These are phyloP conservation scores for Trichoderma cornu-damae DNA, from an alignment of 2,329 filamentous ascomycete genomes.

Conservation along the genomic window DNA sequence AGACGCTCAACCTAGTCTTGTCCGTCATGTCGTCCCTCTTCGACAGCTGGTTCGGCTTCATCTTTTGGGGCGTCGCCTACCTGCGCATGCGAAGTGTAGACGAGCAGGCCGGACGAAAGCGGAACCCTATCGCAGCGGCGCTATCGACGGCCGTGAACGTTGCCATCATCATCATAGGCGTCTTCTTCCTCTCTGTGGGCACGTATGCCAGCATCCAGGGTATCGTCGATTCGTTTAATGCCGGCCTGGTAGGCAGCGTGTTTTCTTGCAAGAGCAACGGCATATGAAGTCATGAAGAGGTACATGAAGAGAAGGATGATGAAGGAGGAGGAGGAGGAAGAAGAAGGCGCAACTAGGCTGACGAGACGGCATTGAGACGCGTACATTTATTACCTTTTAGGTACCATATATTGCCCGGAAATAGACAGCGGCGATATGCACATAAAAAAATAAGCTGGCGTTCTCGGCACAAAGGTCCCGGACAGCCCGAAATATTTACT, in stretches of 20 bases:
- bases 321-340: neutral
- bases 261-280: constrained; percentile 72
- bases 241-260: constrained; percentile 60
- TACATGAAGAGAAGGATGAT: neutral
- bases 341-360: neutral
- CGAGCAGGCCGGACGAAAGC: constrained; percentile 45
- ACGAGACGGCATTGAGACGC: neutral
- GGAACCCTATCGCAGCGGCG: constrained; percentile 46
- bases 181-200: constrained; percentile 77
- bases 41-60: constrained; percentile 91
- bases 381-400: too few relatives aligned
- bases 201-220: constrained; percentile 75
- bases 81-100: constrained; percentile 69
- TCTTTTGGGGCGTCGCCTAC: constrained; percentile 85
- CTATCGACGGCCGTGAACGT: constrained; percentile 63
- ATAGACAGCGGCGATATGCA: neutral
- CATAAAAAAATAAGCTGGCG: constrained; percentile 2
- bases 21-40: constrained; percentile 82
- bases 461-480: neutral
- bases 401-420: neutral
- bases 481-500: neutral
- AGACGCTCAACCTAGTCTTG: constrained; percentile 41
- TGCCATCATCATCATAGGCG: constrained; percentile 64
- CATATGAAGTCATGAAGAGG: constrained; percentile 35
- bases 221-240: constrained; percentile 67